These are phyloP conservation scores for Leucosporidium creatinivorum DNA, from an alignment of 768 basidiomycete genomes.

Conservation along the genomic window DNA sequence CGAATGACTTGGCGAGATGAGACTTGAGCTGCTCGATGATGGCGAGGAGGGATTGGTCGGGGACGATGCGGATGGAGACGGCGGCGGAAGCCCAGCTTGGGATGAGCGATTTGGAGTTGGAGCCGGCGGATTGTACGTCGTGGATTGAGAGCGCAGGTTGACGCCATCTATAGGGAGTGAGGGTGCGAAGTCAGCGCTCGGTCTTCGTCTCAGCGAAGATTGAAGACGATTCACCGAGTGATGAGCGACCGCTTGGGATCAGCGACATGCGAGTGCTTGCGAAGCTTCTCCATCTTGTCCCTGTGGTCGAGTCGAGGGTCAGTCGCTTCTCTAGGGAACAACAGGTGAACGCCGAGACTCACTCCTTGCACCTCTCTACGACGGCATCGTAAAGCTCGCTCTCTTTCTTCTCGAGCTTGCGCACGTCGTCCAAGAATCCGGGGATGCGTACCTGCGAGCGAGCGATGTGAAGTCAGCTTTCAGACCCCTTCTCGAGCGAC, in stretches of 20 bases:
- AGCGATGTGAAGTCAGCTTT: neutral
- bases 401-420: conserved; percentile 61
- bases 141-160: conserved; percentile 86
- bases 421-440: conserved; percentile 54
- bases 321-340: no score
- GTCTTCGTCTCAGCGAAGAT: no score
- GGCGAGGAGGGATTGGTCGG: conserved; percentile 73
- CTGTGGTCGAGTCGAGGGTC: neutral
- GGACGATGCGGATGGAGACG: conserved; percentile 85
- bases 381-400: conserved; percentile 60
- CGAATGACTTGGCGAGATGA: conserved; percentile 57
- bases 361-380: conserved; percentile 44
- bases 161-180: conserved; percentile 75
- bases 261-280: conserved; percentile 11
- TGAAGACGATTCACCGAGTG: conserved; percentile 3
- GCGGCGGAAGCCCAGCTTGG: conserved; percentile 75
- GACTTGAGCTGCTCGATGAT: conserved; percentile 58
- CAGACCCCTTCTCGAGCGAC: conserved; percentile 53
- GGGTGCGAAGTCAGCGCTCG: no score
- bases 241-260: conserved; percentile 29
- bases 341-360: no score
- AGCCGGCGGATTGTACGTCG: conserved; percentile 72
- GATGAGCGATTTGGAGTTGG: conserved; percentile 65
- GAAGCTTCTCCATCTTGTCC: neutral
- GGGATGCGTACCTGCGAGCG: conserved; percentile 4